Conservation (phyloP, 768 basidiomycete species). For the Boletus insuetus region DNA sequence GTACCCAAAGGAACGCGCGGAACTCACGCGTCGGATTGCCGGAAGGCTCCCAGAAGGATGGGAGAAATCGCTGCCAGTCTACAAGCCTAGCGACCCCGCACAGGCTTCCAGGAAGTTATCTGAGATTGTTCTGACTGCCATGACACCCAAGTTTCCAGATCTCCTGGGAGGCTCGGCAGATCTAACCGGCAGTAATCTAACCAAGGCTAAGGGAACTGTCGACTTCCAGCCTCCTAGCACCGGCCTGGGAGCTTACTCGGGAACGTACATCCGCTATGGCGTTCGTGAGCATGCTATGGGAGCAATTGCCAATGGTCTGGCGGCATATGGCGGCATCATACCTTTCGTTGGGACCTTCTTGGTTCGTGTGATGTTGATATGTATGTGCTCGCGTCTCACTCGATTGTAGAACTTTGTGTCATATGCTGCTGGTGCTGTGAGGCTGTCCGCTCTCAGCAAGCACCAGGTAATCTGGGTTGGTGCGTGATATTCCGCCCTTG, state of each 20-base stretch:
- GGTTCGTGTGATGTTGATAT: constrained; percentile 39
- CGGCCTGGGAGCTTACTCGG: constrained; percentile 77
- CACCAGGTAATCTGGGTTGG: constrained; percentile 94
- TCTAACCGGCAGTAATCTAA: constrained; percentile 89
- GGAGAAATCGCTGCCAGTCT: constrained; percentile 83
- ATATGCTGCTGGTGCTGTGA: constrained; percentile 90
- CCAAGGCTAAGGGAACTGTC: constrained; percentile 75
- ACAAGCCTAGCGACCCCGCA: constrained; percentile 79
- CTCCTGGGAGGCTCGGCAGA: constrained; percentile 88
- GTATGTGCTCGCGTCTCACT: constrained; percentile 8
- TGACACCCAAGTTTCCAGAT: constrained; percentile 77
- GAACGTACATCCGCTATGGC: constrained; percentile 93
- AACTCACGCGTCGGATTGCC: constrained; percentile 80
- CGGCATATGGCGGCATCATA: constrained; percentile 87
- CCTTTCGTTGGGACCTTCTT: constrained; percentile 93
- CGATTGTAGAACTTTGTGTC: constrained; percentile 79
- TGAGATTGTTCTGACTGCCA: constrained; percentile 79
- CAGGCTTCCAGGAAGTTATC: constrained; percentile 92
- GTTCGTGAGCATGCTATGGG: constrained; percentile 98
- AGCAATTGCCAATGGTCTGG: constrained; percentile 88
- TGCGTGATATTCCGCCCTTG: constrained; percentile 35
- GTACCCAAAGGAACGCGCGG: constrained; percentile 82
- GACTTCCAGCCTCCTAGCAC: constrained; percentile 94
- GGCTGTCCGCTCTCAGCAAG: constrained; percentile 83
- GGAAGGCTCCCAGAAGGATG: constrained; percentile 83